Evolutionary conservation across 257 asterid genomes (phyloP).

Genomic region (Lycium barbarum): DNA sequence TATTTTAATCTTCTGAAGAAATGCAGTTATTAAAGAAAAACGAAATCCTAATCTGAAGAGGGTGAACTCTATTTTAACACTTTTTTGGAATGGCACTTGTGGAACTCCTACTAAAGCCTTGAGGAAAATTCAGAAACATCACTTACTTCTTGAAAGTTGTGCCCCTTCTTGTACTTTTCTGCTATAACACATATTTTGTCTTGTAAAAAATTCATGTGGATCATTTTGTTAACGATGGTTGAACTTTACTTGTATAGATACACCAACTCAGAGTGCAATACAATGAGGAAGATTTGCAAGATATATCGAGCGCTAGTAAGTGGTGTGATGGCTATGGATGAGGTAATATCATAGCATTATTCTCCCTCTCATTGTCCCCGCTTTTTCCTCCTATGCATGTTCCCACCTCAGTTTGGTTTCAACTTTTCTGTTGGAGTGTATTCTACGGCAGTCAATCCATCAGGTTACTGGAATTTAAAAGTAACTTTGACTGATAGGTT

Average conservation of each 20-base stretch:
- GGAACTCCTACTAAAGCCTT: not conserved
- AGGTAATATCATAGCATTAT: slow-evolving; percentile 52
- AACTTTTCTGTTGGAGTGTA: slow-evolving; percentile 21
- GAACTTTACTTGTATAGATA: slow-evolving; percentile 43
- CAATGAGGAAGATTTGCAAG: slow-evolving; percentile 71
- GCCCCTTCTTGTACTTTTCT: not conserved
- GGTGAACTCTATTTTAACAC: not conserved
- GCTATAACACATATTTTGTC: slow-evolving; percentile 5
- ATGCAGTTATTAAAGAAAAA: not conserved
- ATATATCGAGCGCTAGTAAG: slow-evolving; percentile 83
- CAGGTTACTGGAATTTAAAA: slow-evolving; percentile 9
- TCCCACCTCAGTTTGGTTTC: slow-evolving; percentile 15
- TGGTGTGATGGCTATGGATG: slow-evolving; percentile 69
- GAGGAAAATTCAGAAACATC: not conserved
- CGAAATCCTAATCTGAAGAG: not conserved
- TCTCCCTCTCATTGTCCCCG: not conserved
- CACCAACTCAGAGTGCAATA: slow-evolving; percentile 46
- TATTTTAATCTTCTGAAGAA: slow-evolving; percentile 22
- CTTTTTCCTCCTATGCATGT: not conserved
- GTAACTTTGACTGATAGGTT: slow-evolving; percentile 55
- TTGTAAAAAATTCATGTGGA: not conserved
- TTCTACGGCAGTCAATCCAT: not conserved
- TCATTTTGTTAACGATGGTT: not conserved
- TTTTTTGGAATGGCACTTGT: not conserved
- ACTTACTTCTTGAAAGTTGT: not conserved